These are phyloP conservation scores for Hypsizygus marmoreus DNA, from an alignment of 768 basidiomycete genomes.

Conservation along the genomic window DNA sequence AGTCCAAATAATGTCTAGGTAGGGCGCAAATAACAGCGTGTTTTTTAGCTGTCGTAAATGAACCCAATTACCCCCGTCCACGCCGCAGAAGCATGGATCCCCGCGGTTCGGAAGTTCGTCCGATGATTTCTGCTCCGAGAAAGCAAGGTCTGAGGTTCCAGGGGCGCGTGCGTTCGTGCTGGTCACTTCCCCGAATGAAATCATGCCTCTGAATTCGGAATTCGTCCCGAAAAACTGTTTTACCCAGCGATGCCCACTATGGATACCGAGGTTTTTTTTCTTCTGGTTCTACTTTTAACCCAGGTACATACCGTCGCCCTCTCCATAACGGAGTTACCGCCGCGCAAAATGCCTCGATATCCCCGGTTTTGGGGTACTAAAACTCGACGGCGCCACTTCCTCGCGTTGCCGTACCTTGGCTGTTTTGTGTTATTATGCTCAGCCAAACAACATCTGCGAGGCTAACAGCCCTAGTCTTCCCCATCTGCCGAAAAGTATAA, in stretches of 20 bases:
- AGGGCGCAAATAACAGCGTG: constrained; percentile 16
- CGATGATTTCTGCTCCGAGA: constrained; percentile 13
- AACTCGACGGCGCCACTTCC: constrained; percentile 13
- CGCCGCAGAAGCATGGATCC: constrained; percentile 19
- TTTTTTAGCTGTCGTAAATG: constrained; percentile 15
- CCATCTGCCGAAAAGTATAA: constrained; percentile 18
- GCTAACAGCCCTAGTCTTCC: constrained; percentile 13
- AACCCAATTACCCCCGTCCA: constrained; percentile 12
- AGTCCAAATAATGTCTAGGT: background rate
- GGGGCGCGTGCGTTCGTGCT: constrained; percentile 3
- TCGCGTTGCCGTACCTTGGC: constrained; percentile 5
- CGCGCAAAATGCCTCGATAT: constrained; percentile 12
- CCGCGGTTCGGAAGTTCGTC: constrained; percentile 20
- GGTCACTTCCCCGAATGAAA: constrained; percentile 14
- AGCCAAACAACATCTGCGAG: constrained; percentile 15
- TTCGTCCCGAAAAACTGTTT: constrained; percentile 5
- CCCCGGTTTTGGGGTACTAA: constrained; percentile 15
- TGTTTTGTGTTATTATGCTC: constrained; percentile 10
- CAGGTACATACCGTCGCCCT: constrained; percentile 5
- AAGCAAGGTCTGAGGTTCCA: constrained; percentile 2
- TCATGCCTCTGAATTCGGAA: constrained; percentile 8
- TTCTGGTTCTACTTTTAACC: constrained; percentile 2
- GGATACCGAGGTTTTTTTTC: too few species aligned
- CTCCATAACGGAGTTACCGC: too few species aligned
- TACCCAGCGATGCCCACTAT: constrained; percentile 3